Conservation (phyloP, 2,329 filamentous ascomycete species). For the Arachnomyces sp. region DNA sequence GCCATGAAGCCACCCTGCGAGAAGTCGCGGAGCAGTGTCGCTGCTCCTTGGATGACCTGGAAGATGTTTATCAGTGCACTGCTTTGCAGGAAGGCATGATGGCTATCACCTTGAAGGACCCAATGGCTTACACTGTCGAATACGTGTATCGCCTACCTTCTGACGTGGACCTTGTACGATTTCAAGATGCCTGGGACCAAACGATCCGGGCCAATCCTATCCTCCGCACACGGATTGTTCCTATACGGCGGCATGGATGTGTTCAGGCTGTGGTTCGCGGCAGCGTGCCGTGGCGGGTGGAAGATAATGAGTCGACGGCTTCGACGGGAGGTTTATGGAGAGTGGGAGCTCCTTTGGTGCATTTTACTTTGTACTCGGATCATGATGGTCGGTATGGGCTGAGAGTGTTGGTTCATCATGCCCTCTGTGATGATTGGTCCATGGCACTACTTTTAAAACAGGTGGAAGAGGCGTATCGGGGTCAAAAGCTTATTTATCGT, state of each 20-base stretch:
- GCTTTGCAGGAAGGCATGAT: slow-evolving; percentile 39
- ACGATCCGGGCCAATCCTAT: slow-evolving; percentile 10
- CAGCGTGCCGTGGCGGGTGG: neutral
- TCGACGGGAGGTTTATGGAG: slow-evolving; percentile 22
- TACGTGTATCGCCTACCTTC: slow-evolving; percentile 8
- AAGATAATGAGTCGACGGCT: too few species aligned
- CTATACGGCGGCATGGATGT: slow-evolving; percentile 7
- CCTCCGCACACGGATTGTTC: slow-evolving; percentile 11
- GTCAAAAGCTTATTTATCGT: slow-evolving; percentile 3
- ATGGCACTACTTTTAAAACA: slow-evolving; percentile 12
- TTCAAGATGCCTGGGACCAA: slow-evolving; percentile 5
- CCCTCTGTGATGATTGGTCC: slow-evolving; percentile 16
- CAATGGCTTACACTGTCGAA: slow-evolving; percentile 41
- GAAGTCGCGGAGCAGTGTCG: slow-evolving; percentile 23
- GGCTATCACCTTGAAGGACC: slow-evolving; percentile 39
- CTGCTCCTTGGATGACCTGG: slow-evolving; percentile 21
- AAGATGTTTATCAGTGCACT: slow-evolving; percentile 37
- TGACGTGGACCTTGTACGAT: neutral
- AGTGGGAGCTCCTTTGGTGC: too few species aligned
- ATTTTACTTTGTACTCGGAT: slow-evolving; percentile 2
- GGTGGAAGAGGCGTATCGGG: slow-evolving; percentile 9
- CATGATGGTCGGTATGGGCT: slow-evolving; percentile 2
- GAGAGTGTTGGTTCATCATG: slow-evolving; percentile 11
- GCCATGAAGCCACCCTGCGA: neutral
- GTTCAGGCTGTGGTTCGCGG: slow-evolving; percentile 10